A percentile compares a stretch with the other conserved stretches of the same genome.
These are phyloP conservation scores for Russula emetica DNA, from an alignment of 768 basidiomycete species.

Conservation along the genomic window DNA sequence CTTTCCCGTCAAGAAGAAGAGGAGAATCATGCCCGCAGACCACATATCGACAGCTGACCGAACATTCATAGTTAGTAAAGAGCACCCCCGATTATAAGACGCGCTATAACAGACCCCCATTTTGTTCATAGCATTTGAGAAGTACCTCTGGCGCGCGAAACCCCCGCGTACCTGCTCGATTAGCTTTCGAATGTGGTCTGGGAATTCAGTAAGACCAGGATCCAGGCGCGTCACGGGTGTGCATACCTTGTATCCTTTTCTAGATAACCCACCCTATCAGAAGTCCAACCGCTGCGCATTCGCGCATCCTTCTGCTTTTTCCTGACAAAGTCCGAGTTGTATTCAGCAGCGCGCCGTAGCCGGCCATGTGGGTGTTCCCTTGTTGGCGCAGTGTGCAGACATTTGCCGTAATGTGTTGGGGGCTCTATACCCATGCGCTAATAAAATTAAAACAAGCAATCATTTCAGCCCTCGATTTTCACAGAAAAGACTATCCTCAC, in stretches of 20 bases:
- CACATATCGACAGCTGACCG: conserved; percentile 88
- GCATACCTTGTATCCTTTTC: conserved; percentile 67
- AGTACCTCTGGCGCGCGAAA: conserved; percentile 97
- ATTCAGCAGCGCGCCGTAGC: conserved; percentile 41
- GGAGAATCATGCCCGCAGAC: conserved; percentile 87
- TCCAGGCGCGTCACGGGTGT: not conserved
- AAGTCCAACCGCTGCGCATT: conserved; percentile 45
- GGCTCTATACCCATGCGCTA: conserved; percentile 49
- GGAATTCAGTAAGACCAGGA: conserved; percentile 8
- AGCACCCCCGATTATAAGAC: not conserved
- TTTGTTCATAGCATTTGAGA: conserved; percentile 90
- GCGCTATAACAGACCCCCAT: conserved; percentile 59
- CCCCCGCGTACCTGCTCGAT: conserved; percentile 93
- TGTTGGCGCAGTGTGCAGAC: conserved; percentile 73
- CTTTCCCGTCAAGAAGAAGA: conserved; percentile 88
- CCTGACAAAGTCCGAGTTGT: conserved; percentile 49
- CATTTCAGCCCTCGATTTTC: not conserved
- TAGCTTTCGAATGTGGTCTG: conserved; percentile 84
- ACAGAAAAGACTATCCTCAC: conserved; percentile 46
- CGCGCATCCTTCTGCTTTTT: conserved; percentile 58
- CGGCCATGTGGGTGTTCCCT: conserved; percentile 65
- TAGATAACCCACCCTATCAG: conserved; percentile 74
- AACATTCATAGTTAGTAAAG: conserved; percentile 18
- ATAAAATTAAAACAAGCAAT: not conserved
- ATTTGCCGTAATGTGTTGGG: conserved; percentile 48